Base-by-base conservation (phyloP, 805 yeast genomes). In the Ogataea thermomethanolica region DNA sequence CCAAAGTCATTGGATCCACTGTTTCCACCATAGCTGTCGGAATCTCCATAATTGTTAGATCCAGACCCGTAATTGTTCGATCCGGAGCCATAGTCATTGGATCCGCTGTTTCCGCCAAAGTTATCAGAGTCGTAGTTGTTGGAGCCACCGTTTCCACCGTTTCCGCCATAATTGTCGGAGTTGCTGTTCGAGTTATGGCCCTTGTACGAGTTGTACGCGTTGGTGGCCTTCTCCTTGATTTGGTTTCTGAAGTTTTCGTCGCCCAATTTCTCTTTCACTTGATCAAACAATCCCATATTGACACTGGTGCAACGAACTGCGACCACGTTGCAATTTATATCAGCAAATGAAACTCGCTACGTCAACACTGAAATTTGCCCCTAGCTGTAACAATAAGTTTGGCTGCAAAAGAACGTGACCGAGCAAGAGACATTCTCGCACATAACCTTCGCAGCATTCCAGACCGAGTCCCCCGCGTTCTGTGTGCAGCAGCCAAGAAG, bases 201-300 rank as follows among this genome's bases (percentile, higher is more conserved):
- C 46, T 44, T 50, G 50, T 58, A 51, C 27, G 50, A 38, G 46
- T 54, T 49, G 60, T 54, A 54, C 43, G 60, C 59, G 35, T 51
- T 49, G 34, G 55, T 46, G 33, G 61, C 59, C 46, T 50, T 45
- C 22, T 44, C 46, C 51, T 48, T 45, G 29, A 48, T 13, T 23
- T 51, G 46, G 39, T 46, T 44, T 46, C 49, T 48, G 55, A 53
- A 53, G 23, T 41, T 32, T 28, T 53, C 50, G 45, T 50, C 57
- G 24, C 35, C 43, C 29, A 65, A 58, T 36, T 61, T 61, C 21
- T 67, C 62, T 54, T 65, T 69, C 30, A 66, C 70, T 39, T 54
- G 58, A 48, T 70, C 74, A 49, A 71, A 66, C 39, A 70, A 56
- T 43, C 75, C 75, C 59, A 54, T 54, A 47, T 39, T 52, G 34